Base-by-base conservation (phyloP, 345 rosid species). In the Leavenworthia alabamica region DNA sequence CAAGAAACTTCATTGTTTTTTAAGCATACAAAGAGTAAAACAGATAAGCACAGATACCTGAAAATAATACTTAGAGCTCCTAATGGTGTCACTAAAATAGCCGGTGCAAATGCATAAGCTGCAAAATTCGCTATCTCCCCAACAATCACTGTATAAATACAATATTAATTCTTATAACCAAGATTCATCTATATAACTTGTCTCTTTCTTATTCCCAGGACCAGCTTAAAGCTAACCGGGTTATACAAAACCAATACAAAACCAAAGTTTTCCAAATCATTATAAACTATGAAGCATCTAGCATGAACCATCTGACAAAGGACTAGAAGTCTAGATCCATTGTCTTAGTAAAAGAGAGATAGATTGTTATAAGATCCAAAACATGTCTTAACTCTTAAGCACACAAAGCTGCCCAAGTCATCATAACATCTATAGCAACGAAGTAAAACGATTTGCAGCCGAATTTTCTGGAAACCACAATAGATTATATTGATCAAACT, bases 121-220 rank as follows among this genome's bases (percentile, higher is more conserved):
- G 96, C 98, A 35, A 92, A 92, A 67, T 92, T 92, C 16, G 98
- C 96, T 52, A 87, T 37, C 77, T 92, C 98, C 51, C 98, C 98
- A 35, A 80, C 48, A 59, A 92, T 81, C 98, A 92, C 96, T 92
- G 23, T 27, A 74, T 66, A 56, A 60, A n/a, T n/a, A n/a, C n/a
- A n/a, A n/a, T n/a, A n/a, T n/a, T n/a, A n/a, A n/a, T n/a, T n/a
- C n/a, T n/a, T n/a, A n/a, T n/a, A n/a, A n/a, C n/a, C n/a, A n/a
- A n/a, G n/a, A n/a, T n/a, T n/a, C n/a, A n/a, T n/a, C n/a, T n/a
- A n/a, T n/a, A n/a, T n/a, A n/a, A n/a, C n/a, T n/a, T n/a, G n/a
- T n/a, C n/a, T n/a, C n/a, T n/a, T n/a, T n/a, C n/a, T n/a, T n/a
- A n/a, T n/a, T n/a, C n/a, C n/a, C n/a, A n/a, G n/a, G n/a, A n/a